Conservation (phyloP, 257 asterid species). For the Nicotiana benthamiana region DNA sequence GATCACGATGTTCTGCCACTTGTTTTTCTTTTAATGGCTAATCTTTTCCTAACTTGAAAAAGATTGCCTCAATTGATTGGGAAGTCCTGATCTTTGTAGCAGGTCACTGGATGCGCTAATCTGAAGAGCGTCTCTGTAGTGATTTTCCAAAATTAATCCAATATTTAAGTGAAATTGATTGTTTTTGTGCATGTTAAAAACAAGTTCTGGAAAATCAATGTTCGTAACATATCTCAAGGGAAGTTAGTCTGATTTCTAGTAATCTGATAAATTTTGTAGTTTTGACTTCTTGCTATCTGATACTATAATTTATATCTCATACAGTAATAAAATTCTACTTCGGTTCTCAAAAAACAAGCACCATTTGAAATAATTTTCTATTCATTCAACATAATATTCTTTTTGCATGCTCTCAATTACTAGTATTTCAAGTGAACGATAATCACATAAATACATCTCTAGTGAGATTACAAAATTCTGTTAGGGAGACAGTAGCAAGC, state of each 20-base stretch:
- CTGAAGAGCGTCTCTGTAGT: conserved; percentile 7
- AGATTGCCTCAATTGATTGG: conserved; percentile 6
- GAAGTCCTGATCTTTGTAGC: conserved; percentile 1
- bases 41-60: background rate
- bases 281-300: background rate
- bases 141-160: background rate
- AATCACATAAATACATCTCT: background rate
- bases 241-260: no score
- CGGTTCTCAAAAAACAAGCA: background rate
- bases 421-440: background rate
- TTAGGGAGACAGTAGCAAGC: background rate
- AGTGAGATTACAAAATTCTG: background rate
- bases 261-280: background rate
- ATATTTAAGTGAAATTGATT: background rate
- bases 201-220: background rate
- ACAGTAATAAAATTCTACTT: no score
- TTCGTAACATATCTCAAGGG: background rate
- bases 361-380: background rate
- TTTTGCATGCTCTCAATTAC: background rate
- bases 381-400: background rate
- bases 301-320: no score
- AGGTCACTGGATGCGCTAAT: background rate
- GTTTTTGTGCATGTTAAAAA: background rate
- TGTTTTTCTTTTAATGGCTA: background rate
- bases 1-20: background rate